Conservation (phyloP, 208 protist species). For the Vickermania spadyakhi region DNA sequence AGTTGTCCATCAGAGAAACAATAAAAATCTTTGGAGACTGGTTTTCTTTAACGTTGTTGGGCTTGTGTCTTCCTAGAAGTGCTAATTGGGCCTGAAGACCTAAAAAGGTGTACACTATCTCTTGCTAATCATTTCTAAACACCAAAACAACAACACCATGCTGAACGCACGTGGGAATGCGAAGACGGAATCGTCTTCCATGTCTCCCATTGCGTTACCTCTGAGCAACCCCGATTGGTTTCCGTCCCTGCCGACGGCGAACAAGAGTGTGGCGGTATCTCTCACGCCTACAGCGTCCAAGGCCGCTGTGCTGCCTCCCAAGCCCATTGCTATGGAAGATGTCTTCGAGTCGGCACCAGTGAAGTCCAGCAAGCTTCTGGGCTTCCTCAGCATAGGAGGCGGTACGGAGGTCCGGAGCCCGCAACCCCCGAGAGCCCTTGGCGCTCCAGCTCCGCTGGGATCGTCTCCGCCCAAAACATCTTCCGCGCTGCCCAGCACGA, state of each 20-base stretch:
- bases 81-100: no score
- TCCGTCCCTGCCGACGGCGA: slow-evolving; percentile 1
- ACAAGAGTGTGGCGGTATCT: not conserved
- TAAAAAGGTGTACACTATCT: no score
- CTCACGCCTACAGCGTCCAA: not conserved
- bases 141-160: no score
- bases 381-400: not conserved
- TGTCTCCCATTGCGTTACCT: not conserved
- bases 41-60: no score
- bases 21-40: no score
- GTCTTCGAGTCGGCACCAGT: not conserved
- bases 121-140: no score
- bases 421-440: not conserved
- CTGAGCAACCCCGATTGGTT: not conserved
- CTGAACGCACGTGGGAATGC: no score
- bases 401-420: not conserved
- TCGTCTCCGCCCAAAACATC: not conserved
- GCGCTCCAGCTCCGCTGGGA: not conserved
- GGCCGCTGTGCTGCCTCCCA: slow-evolving; percentile 15
- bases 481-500: not conserved
- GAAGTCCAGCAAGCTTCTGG: not conserved
- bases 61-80: no score
- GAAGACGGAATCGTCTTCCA: no score
- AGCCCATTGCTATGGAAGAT: slow-evolving; percentile 12
- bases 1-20: no score